Base-by-base conservation (phyloP, 164 flowering plant species). In the Euptelea pleiosperma region DNA sequence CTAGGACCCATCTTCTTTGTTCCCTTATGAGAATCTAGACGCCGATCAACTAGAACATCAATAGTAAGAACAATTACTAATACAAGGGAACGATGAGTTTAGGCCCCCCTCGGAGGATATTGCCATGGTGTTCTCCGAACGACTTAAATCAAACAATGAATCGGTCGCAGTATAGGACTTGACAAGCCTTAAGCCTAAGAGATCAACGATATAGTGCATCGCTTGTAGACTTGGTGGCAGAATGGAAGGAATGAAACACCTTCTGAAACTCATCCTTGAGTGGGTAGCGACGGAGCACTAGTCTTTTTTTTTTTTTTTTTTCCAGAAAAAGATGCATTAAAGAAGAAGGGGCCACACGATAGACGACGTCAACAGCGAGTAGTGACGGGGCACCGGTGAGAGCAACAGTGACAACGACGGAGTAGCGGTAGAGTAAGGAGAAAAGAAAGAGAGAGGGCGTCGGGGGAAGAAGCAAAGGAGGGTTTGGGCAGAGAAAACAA, bases 251-350 rank as follows among this genome's bases (percentile, higher is more conserved):
- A 81, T 78, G 84, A 89, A 82, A 57, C 89, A 85, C 64, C 62
- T 94, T 55, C 24, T 91, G 55, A 91, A 82, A 66, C 86, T 94
- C 19, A 83, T 94, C 3, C 84, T 94, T 4, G 81, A 90, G 26
- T 94, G 99, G 99, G 94, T 94, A n/a, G n/a, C n/a, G 25, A 87
- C 89, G 57, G 77, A 83, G 5, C 69, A 79, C 45, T 91, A 82
- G n/a, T n/a, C n/a, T n/a, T n/a, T n/a, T n/a, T n/a, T n/a, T n/a
- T n/a, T n/a, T n/a, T 39, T 85, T 94, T 22, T n/a, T n/a, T n/a
- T n/a, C n/a, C 96, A 86, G n/a, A n/a, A 84, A 57, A n/a, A 80
- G 76, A 61, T 47, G 66, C 2, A 56, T 44, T 26, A 68, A 36
- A 52, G 77, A 60, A 28, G 58, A 64, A n/a, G 54, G 41, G 9